Base-by-base conservation (phyloP, 2,329 filamentous ascomycete genomes). In the Decorospora gaudefroyi region DNA sequence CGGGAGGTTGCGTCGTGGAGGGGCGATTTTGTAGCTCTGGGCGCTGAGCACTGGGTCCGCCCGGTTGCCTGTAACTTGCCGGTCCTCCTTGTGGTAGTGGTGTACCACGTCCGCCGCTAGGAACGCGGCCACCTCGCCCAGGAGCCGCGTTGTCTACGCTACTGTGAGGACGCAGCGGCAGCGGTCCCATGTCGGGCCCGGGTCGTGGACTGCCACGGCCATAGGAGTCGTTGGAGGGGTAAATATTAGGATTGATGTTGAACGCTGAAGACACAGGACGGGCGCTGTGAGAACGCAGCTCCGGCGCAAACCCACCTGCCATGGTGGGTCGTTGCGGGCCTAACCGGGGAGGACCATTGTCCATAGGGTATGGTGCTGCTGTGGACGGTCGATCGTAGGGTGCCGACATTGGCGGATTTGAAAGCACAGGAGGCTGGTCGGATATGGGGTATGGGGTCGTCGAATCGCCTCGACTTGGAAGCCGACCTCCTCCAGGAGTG, bases 321-420 rank as follows among this genome's bases (percentile, higher is more conserved):
- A 61, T 61, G 47, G 31, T 49, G 43, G 68, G 55, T 25, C 62
- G 61, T 36, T 55, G 54, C 13, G 57, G 55, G 23, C 56, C 59
- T 35, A 68, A 65, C n/a, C 75, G 76, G 32, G 78, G 74, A 13
- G 82, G 79, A 39, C 76, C 74, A 53, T 87, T 84, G 53, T 88
- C 85, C 35, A 84, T 78, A 0, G 87, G 87, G 58, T 90, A 90
- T 1, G 87, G 87, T 1, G 83, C 83, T 15, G 79, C 76, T 7
- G 84, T 79, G 11, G 81, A 70, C 22, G 81, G 75, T 18, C 71
- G 65, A 12, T 70, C 65, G 11, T 63, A 65, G 28, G 64, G 68
- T 29, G 58, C 52, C 9, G 61, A 47, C n/a, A 45, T 47, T 19
- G 50, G 62, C n/a, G 47, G 34, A 12, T 35, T 46, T 13, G 46